These are phyloP conservation scores for Arachnopeziza araneosa DNA, from an alignment of 2,329 filamentous ascomycete genomes.

Conservation along the genomic window DNA sequence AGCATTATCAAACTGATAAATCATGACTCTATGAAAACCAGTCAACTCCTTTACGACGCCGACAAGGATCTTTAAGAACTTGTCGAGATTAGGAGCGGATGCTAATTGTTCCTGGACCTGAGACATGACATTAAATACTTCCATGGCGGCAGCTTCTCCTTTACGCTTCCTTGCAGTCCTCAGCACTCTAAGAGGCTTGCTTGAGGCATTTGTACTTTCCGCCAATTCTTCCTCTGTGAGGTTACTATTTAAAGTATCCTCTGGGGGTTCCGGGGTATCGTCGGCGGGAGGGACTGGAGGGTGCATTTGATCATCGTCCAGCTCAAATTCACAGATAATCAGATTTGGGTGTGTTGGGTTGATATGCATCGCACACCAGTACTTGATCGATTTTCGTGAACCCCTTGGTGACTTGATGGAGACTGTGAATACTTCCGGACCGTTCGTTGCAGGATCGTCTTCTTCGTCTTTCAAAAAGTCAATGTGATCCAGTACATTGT, in stretches of 20 bases:
- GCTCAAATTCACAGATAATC: constrained; percentile 82
- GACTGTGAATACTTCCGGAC: constrained; percentile 80
- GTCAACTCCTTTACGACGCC: constrained; percentile 86
- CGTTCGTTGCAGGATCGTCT: constrained; percentile 66
- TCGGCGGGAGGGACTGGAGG: constrained; percentile 62
- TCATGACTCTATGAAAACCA: constrained; percentile 87
- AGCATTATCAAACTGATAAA: constrained; percentile 80
- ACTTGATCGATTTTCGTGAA: constrained; percentile 50
- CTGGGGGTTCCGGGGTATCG: constrained; percentile 54
- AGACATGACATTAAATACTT: constrained; percentile 87
- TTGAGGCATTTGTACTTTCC: constrained; percentile 70
- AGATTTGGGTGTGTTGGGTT: constrained; percentile 62
- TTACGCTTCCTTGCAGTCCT: constrained; percentile 68
- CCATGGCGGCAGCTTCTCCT: constrained; percentile 78
- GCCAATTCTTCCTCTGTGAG: constrained; percentile 69
- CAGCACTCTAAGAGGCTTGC: constrained; percentile 71
- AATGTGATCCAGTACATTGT: constrained; percentile 78
- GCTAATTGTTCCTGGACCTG: constrained; percentile 86
- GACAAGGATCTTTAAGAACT: constrained; percentile 73
- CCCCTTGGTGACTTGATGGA: constrained; percentile 53
- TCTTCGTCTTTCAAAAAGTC: constrained; percentile 85
- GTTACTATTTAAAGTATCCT: constrained; percentile 67
- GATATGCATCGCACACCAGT: constrained; percentile 86
- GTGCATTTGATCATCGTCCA: constrained; percentile 68
- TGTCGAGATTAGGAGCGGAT: constrained; percentile 62